Conservation (phyloP, 108 stramenopile genomes). For the Parietichytrium sp. region DNA sequence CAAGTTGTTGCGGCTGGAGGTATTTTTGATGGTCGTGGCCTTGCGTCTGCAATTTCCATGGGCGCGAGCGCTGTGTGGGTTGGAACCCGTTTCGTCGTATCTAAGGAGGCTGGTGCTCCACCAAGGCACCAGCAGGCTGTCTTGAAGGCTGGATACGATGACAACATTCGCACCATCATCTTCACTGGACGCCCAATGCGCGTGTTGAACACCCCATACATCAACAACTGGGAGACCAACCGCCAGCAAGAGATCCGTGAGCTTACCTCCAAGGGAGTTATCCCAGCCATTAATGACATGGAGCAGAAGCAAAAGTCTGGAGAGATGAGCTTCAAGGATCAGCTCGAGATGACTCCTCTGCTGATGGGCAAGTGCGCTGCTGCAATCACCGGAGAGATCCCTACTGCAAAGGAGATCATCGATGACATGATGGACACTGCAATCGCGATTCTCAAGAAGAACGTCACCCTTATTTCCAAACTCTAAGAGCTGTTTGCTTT, state of each 20-base stretch:
- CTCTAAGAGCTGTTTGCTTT: no score
- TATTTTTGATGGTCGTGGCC: conserved; percentile 26
- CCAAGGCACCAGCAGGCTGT: conserved; percentile 32
- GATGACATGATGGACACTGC: conserved; percentile 19
- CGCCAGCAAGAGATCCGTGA: conserved; percentile 19
- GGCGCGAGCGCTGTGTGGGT: conserved; percentile 29
- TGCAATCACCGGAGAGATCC: conserved; percentile 33
- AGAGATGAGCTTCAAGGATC: conserved; percentile 33
- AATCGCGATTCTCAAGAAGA: background rate
- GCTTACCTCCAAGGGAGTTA: background rate
- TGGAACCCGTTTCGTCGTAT: background rate
- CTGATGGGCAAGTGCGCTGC: conserved; percentile 31
- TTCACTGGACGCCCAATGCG: conserved; percentile 33
- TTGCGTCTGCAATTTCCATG: conserved; percentile 38
- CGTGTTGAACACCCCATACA: background rate
- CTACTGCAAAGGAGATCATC: conserved; percentile 29
- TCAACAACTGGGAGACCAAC: conserved; percentile 27
- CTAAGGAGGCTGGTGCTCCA: conserved; percentile 23
- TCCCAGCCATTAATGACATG: conserved; percentile 4
- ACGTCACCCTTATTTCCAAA: conserved; percentile 14
- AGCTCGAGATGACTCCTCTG: conserved; percentile 2
- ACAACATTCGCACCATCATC: conserved; percentile 28
- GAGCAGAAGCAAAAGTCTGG: conserved; percentile 34
- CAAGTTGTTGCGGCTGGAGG: conserved; percentile 32
- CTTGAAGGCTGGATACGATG: background rate